Percentiles rank a stretch among this genome's conserved stretches.
Evolutionary conservation across 441 rosid genomes (phyloP).

Genomic region (Oxalis stricta): DNA sequence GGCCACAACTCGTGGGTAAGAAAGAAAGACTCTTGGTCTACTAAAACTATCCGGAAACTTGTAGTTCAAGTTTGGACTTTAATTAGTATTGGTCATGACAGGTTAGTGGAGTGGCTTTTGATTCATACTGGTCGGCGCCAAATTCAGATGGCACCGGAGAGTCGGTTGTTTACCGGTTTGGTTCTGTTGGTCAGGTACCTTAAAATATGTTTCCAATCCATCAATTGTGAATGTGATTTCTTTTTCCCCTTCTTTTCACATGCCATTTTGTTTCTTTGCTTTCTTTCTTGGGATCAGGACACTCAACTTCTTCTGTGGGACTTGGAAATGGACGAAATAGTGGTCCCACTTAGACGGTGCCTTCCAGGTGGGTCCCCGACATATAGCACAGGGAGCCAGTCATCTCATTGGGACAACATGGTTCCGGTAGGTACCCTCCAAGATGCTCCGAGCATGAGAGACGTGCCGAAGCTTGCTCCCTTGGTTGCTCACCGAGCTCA

Average conservation of each 20-base stretch:
- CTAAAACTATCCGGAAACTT: too few species aligned
- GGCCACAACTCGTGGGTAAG: slow-evolving; percentile 99
- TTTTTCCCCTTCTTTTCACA: not conserved
- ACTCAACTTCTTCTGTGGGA: slow-evolving; percentile 95
- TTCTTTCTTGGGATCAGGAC: slow-evolving; percentile 42
- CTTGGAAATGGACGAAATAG: slow-evolving; percentile 93
- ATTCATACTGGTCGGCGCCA: slow-evolving; percentile 86
- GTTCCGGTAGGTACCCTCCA: slow-evolving; percentile 67
- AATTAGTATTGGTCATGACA: too few species aligned
- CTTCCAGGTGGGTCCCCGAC: slow-evolving; percentile 98
- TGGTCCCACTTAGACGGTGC: slow-evolving; percentile 77
- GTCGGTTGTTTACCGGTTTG: slow-evolving; percentile 80
- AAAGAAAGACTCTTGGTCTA: too few species aligned
- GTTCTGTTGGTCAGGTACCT: slow-evolving; percentile 99
- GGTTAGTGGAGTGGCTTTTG: slow-evolving; percentile 99
- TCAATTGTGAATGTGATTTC: not conserved
- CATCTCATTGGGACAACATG: slow-evolving; percentile 85
- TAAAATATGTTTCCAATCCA: not conserved
- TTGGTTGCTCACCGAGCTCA: slow-evolving; percentile 78
- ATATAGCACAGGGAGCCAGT: slow-evolving; percentile 88
- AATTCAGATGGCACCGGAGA: slow-evolving; percentile 73
- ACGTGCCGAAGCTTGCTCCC: slow-evolving; percentile 85
- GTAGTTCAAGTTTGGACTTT: too few species aligned
- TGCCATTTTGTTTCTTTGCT: slow-evolving; percentile 6
- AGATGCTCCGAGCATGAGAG: slow-evolving; percentile 80